Conservation (phyloP, 2,329 filamentous ascomycete genomes). For the Trichoderma sp. region DNA sequence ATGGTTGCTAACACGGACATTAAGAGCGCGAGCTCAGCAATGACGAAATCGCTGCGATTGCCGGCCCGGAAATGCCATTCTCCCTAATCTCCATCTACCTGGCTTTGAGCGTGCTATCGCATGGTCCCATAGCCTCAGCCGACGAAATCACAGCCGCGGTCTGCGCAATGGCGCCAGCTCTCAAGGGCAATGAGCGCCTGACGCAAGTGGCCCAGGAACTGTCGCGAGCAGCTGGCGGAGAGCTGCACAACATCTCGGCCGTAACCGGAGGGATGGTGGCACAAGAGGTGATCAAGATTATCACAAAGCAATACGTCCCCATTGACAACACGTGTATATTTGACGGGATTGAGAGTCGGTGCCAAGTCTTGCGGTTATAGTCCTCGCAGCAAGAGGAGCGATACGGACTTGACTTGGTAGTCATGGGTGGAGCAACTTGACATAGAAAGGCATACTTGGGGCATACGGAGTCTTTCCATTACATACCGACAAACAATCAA, state of each 20-base stretch:
- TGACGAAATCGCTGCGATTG: conserved; percentile 55
- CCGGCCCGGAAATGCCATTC: conserved; percentile 51
- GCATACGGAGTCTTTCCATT: background rate
- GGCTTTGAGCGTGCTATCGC: conserved; percentile 59
- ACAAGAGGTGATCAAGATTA: conserved; percentile 94
- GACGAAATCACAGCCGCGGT: conserved; percentile 57
- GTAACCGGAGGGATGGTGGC: conserved; percentile 88
- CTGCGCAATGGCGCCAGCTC: conserved; percentile 49
- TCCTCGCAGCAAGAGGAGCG: background rate
- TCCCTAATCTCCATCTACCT: conserved; percentile 72
- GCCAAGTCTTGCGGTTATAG: conserved; percentile 57
- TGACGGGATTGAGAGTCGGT: conserved; percentile 66
- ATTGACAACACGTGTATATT: conserved; percentile 72
- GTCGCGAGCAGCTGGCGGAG: conserved; percentile 75
- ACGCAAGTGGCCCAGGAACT: conserved; percentile 64
- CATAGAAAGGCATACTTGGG: background rate
- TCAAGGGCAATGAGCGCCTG: conserved; percentile 54
- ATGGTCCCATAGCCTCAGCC: conserved; percentile 48
- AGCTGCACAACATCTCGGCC: conserved; percentile 90
- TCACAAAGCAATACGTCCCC: conserved; percentile 72
- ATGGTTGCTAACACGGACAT: conserved; percentile 6
- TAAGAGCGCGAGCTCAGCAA: conserved; percentile 58
- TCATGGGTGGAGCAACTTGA: background rate
- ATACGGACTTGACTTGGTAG: background rate
- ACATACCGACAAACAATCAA: background rate